Evolutionary conservation across 2,329 filamentous ascomycete genomes (phyloP), one percentile per base, ranked within the genome.

Genomic region (Graphilbum fragrans): DNA sequence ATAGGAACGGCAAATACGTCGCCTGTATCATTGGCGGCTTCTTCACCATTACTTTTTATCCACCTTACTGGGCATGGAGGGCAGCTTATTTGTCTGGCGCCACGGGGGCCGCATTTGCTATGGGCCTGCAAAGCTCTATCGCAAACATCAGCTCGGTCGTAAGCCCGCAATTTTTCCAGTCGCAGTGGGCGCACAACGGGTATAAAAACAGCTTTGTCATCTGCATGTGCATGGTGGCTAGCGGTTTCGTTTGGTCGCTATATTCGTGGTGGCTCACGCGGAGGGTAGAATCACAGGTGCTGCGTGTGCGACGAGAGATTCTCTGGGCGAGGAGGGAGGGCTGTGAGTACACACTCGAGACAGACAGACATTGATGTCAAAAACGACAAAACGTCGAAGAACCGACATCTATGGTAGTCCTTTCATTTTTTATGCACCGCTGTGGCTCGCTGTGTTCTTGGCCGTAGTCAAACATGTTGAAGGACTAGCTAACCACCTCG

Each of bases 141-240:
- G n/a, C 29, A 3, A 18, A 34, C 14, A 20, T 36, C 7, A 17
- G 8, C 2, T 9, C 23, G 8, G 37, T 38, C 11, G 25, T 38
- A 23, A 21, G 37, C 6, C 37, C 37, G 19, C 37, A 38, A 25
- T 31, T 31, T 16, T 38, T 38, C 25, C 37, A 38, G 37, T 19
- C 23, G 5, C 37, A 25, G 14, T 38, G 37, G 37, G n/a, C 9
- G 14, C 7, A 19, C 37, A 32, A 38, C 20, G 37, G 37, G 6
- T 38, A 38, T 25, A 29, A 21, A 12, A 38, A 41, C 22, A 41
- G 39, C 34, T 41, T 41, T 34, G 33, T 37, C 19, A 29, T 41
- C 23, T 25, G 23, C 20, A 36, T 41, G 16, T 27, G 7, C 33
- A 17, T 41, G 39, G 39, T 41, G 33, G 33, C 39, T 14, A 8